Conservation (phyloP, 345 rosid species). For the Bruguiera gymnorhiza region DNA sequence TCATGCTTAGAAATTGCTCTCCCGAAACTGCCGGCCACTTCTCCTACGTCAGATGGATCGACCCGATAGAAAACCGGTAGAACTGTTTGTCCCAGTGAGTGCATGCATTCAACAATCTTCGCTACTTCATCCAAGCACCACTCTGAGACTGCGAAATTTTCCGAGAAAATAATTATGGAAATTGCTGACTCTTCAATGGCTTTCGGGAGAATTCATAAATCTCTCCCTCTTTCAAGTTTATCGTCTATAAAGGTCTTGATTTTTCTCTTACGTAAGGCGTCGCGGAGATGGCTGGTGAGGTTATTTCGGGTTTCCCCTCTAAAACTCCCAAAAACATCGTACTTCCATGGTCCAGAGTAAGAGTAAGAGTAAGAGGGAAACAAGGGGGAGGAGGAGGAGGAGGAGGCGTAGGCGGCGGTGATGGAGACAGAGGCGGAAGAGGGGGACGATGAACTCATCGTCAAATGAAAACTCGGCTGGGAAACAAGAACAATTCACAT, state of each 20-base stretch:
- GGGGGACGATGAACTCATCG: background rate
- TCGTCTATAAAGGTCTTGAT: background rate
- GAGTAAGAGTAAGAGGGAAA: background rate
- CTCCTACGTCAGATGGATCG: background rate
- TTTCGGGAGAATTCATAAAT: background rate
- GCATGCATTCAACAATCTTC: background rate
- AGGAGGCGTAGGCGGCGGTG: background rate
- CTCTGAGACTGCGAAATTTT: background rate
- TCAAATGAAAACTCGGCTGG: background rate
- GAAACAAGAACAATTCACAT: background rate
- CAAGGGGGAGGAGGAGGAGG: background rate
- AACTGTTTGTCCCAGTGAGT: background rate
- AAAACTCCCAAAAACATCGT: background rate
- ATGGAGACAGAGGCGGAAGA: background rate
- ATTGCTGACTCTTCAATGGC: background rate
- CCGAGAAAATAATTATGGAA: background rate
- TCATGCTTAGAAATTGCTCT: background rate
- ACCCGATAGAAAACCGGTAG: background rate
- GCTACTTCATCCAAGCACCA: background rate
- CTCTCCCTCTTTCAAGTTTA: background rate
- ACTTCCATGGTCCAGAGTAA: background rate
- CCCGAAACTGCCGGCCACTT: background rate
- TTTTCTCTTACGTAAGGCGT: background rate
- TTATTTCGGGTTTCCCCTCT: background rate
- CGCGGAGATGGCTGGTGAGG: background rate